Conservation (phyloP, 768 basidiomycete species). For the Lentinula aciculospora region DNA sequence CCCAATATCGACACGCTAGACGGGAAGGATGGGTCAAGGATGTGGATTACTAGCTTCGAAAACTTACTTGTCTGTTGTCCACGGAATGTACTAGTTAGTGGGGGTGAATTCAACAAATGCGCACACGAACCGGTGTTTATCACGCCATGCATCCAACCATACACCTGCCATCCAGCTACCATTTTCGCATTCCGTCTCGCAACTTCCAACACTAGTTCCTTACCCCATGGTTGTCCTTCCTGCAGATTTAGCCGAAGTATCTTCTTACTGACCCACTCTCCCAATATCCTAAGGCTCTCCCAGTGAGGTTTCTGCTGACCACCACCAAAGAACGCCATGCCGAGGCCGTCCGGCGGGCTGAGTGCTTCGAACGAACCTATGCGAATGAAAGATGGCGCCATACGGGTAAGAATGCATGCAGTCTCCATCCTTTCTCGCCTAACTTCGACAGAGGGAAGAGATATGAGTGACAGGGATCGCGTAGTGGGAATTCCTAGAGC, state of each 20-base stretch:
- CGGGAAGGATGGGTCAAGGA: not conserved
- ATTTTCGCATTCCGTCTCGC: constrained; percentile 84
- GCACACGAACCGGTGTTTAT: constrained; percentile 40
- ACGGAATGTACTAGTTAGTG: constrained; percentile 6
- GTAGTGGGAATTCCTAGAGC: constrained; percentile 87
- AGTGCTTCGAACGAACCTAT: constrained; percentile 89
- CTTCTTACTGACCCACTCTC: constrained; percentile 64
- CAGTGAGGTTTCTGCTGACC: constrained; percentile 72
- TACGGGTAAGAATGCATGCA: constrained; percentile 69
- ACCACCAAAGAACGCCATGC: constrained; percentile 66
- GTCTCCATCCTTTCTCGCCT: constrained; percentile 68
- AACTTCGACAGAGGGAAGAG: constrained; percentile 70
- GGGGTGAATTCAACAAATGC: not conserved
- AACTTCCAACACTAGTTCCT: constrained; percentile 67
- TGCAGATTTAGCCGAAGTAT: constrained; percentile 50
- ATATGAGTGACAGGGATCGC: constrained; percentile 75
- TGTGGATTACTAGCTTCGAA: not conserved
- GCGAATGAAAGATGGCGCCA: constrained; percentile 88
- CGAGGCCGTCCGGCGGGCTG: constrained; percentile 55
- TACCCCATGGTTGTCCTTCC: constrained; percentile 60
- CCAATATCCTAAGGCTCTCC: constrained; percentile 69
- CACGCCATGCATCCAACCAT: constrained; percentile 93
- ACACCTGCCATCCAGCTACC: constrained; percentile 95
- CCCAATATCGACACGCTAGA: constrained; percentile 70
- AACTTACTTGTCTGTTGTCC: not conserved